phyloP scores from a whole-genome alignment of 164 flowering plant genomes.

The Taxillus chinensis region DNA sequence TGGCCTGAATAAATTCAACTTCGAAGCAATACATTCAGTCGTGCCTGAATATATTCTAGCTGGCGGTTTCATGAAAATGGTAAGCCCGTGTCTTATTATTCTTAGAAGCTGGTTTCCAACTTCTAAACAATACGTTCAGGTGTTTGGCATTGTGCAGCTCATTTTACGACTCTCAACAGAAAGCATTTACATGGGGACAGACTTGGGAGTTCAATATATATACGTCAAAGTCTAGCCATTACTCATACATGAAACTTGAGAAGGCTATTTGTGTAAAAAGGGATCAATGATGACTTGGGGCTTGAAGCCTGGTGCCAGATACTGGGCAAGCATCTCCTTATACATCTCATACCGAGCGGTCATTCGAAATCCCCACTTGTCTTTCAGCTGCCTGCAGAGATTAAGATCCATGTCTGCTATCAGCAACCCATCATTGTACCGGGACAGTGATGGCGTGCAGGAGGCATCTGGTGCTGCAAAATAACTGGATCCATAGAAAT shows the following conservation, averaged over 20 bases:
- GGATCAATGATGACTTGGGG: slow-evolving; percentile 89
- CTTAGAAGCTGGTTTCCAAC: no score
- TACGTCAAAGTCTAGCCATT: no score
- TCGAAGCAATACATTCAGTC: no score
- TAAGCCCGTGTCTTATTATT: no score
- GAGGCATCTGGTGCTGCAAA: slow-evolving; percentile 94
- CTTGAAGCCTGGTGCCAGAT: slow-evolving; percentile 70
- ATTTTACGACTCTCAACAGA: no score
- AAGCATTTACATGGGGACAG: no score
- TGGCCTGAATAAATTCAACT: no score
- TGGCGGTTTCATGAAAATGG: no score
- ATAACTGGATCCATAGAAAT: slow-evolving; percentile 92
- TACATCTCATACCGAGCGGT: slow-evolving; percentile 84
- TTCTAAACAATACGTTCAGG: no score
- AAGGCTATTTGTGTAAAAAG: slow-evolving; percentile 34
- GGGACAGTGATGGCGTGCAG: slow-evolving; percentile 85
- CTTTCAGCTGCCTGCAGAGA: slow-evolving; percentile 89
- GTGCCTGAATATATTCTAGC: no score
- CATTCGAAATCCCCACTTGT: slow-evolving; percentile 97
- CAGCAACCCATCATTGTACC: slow-evolving; percentile 65
- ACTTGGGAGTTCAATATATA: no score
- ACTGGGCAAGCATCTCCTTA: slow-evolving; percentile 47
- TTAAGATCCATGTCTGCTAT: slow-evolving; percentile 92
- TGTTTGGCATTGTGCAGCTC: no score
- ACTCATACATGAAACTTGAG: slow-evolving; percentile 11